Percentiles rank a stretch among this genome's conserved stretches.
phyloP scores from a whole-genome alignment of 805 yeast species.

The Starmerella floricola region DNA sequence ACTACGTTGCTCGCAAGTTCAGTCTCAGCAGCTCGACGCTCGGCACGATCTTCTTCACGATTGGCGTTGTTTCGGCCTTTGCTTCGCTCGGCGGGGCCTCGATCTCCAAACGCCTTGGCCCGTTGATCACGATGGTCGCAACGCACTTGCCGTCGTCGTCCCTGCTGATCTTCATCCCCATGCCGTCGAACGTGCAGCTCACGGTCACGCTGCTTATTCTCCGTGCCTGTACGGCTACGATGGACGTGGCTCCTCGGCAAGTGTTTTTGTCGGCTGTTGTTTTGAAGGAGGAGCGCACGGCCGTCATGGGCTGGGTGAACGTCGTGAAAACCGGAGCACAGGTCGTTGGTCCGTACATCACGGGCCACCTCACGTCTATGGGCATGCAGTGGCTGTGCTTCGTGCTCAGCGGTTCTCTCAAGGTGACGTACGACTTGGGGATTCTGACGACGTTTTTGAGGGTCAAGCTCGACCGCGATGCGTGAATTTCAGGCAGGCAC shows the following conservation, averaged over 20 bases:
- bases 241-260: slow-evolving; percentile 88
- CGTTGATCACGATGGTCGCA: slow-evolving; percentile 57
- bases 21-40: slow-evolving; percentile 42
- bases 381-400: slow-evolving; percentile 27
- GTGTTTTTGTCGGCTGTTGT: slow-evolving; percentile 60
- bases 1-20: slow-evolving; percentile 53
- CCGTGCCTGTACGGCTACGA: slow-evolving; percentile 53
- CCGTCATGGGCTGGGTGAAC: slow-evolving; percentile 74
- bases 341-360: slow-evolving; percentile 62
- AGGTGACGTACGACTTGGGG: slow-evolving; percentile 29
- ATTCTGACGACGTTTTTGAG: slow-evolving; percentile 21
- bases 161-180: slow-evolving; percentile 44
- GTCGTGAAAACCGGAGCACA: slow-evolving; percentile 74
- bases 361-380: slow-evolving; percentile 53
- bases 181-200: slow-evolving; percentile 30
- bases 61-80: slow-evolving; percentile 50
- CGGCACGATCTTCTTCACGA: slow-evolving; percentile 55
- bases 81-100: slow-evolving; percentile 38
- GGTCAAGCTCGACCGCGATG: slow-evolving; percentile 15
- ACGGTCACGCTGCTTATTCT: slow-evolving; percentile 43
- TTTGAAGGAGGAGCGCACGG: slow-evolving; percentile 51
- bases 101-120: slow-evolving; percentile 52
- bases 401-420: slow-evolving; percentile 28
- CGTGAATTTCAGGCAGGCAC: not conserved
- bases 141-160: slow-evolving; percentile 70